Percentiles rank a stretch among this genome's conserved stretches.
phyloP scores from a whole-genome alignment of 352 stramenopile species.

The Phytophthora tubulina region DNA sequence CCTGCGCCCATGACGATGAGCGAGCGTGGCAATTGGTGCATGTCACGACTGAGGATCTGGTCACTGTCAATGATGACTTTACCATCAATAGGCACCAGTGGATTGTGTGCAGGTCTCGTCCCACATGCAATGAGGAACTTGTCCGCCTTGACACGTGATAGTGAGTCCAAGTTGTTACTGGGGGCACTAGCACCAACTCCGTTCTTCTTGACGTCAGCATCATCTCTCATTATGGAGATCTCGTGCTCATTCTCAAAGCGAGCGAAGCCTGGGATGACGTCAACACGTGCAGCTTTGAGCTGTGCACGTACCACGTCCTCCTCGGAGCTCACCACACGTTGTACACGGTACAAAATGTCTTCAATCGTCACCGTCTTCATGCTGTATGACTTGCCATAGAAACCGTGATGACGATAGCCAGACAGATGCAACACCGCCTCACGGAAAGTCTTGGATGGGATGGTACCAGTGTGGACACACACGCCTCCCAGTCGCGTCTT shows the following conservation, averaged over 20 bases:
- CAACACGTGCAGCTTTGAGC: conserved; percentile 78
- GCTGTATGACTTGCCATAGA: conserved; percentile 89
- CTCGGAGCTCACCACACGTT: conserved; percentile 79
- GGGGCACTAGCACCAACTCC: neutral
- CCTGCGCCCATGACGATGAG: conserved; percentile 87
- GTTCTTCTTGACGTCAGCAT: conserved; percentile 24
- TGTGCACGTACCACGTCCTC: conserved; percentile 87
- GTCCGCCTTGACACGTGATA: conserved; percentile 64
- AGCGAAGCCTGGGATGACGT: conserved; percentile 76
- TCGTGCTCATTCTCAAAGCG: conserved; percentile 82
- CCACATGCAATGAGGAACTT: conserved; percentile 90
- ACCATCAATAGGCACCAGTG: conserved; percentile 85
- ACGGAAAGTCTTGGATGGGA: conserved; percentile 92
- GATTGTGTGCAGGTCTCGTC: conserved; percentile 81
- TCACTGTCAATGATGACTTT: conserved; percentile 87
- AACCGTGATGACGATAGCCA: conserved; percentile 90
- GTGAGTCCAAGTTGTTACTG: conserved; percentile 38
- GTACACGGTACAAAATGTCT: conserved; percentile 85
- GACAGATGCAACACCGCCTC: conserved; percentile 92
- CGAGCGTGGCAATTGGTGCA: conserved; percentile 73
- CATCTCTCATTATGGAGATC: conserved; percentile 73
- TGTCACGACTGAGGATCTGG: conserved; percentile 79
- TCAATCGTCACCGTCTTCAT: conserved; percentile 87
- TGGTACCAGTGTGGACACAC: conserved; percentile 88
- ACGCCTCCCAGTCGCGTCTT: conserved; percentile 68